Evolutionary conservation across 2,329 filamentous ascomycete genomes (phyloP).

Genomic region (Diaporthe amygdali): DNA sequence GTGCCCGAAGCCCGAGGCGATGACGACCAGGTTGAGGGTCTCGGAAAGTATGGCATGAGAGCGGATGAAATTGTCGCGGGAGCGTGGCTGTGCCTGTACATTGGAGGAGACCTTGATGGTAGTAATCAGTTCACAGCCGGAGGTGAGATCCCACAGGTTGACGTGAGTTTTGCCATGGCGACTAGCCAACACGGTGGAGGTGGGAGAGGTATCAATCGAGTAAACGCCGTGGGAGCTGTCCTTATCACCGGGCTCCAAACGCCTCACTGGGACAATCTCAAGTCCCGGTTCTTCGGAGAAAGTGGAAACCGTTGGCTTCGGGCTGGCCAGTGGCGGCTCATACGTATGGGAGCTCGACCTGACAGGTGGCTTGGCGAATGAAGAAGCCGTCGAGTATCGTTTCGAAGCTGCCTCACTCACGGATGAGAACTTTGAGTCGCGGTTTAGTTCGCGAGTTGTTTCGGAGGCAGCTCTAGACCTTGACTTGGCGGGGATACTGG

Average conservation of each 20-base stretch:
- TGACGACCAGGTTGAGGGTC: constrained; percentile 41
- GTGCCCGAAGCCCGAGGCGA: constrained; percentile 45
- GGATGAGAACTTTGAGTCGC: constrained; percentile 19
- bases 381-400: constrained; percentile 15
- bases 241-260: constrained; percentile 35
- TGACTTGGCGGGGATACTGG: constrained; percentile 2
- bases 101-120: constrained; percentile 45
- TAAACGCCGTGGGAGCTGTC: constrained; percentile 36
- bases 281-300: not conserved
- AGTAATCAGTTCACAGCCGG: constrained; percentile 29
- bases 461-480: constrained; percentile 15
- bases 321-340: not conserved
- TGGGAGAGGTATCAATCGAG: constrained; percentile 42
- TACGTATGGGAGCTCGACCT: constrained; percentile 16
- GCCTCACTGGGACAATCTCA: constrained; percentile 26
- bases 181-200: constrained; percentile 40
- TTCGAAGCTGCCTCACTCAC: constrained; percentile 5
- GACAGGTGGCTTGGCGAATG: not conserved
- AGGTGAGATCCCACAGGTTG: constrained; percentile 34
- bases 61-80: constrained; percentile 48
- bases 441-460: not conserved
- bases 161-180: constrained; percentile 37
- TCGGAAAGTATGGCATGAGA: constrained; percentile 48
- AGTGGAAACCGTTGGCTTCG: not conserved
- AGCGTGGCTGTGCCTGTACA: constrained; percentile 42